These are phyloP conservation scores for Xylariaceae sp. DNA, from an alignment of 2,329 filamentous ascomycete genomes.

Conservation along the genomic window DNA sequence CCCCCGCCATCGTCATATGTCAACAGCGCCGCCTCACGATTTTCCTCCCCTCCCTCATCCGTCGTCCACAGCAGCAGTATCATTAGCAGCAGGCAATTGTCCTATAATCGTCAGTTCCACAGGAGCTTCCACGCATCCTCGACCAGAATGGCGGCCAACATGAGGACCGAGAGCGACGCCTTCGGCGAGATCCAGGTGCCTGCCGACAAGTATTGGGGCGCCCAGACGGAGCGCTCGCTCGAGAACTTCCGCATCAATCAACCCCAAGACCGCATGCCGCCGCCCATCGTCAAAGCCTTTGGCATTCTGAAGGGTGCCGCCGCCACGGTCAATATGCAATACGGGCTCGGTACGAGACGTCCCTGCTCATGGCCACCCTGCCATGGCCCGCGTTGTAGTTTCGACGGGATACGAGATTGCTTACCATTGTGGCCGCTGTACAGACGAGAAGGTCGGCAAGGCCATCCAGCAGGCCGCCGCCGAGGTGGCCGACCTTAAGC, in stretches of 20 bases:
- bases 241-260: constrained; percentile 99
- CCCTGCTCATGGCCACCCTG: not conserved
- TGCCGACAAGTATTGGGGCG: constrained; percentile 95
- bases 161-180: constrained; percentile 88
- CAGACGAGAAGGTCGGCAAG: constrained; percentile 80
- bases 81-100: constrained; percentile 4
- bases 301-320: constrained; percentile 96
- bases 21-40: constrained; percentile 9
- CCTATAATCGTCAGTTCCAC: constrained; percentile 21
- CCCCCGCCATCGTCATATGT: constrained; percentile 12
- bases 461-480: constrained; percentile 91
- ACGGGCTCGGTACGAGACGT: constrained; percentile 63
- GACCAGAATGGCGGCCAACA: constrained; percentile 43
- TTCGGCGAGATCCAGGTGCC: constrained; percentile 95
- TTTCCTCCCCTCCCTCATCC: constrained; percentile 11
- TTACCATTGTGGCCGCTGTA: constrained; percentile 19
- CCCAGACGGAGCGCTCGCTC: constrained; percentile 91
- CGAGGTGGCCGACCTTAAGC: constrained; percentile 89
- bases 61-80: constrained; percentile 12
- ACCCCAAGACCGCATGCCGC: constrained; percentile 96
- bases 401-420: constrained; percentile 8
- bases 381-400: not conserved
- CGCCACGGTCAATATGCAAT: constrained; percentile 91
- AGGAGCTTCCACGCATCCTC: constrained; percentile 38
- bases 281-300: constrained; percentile 85